Base-by-base conservation (phyloP, 495 filamentous ascomycete species). In the Aspergillus biplanus region DNA sequence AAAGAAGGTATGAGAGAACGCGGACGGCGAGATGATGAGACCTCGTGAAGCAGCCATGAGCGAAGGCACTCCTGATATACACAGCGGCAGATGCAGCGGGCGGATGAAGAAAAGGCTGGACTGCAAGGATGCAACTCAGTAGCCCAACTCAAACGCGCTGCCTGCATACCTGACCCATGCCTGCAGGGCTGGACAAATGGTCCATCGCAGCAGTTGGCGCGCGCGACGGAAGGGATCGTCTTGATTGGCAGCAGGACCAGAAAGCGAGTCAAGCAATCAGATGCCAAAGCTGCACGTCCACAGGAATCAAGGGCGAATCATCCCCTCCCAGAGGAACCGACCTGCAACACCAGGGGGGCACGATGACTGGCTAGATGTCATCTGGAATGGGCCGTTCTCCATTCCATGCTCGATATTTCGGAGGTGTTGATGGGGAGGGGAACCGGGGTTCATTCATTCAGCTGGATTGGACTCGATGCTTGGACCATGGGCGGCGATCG, bases 141-240 rank as follows among this genome's bases (percentile, higher is more conserved):
- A 44, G 31, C n/a, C 59, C 52, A 62, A 56, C 52, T 46, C 58
- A 65, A 60, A 63, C 65, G 65, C 62, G 55, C 39, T 35, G 47
- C 66, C 66, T 68, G 62, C 66, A 68, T 68, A 53, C 62, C 61
- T 52, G 57, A 33, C 56, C 53, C 61, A 52, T 42, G 48, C 53
- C 33, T 56, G 34, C 61, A 63, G 46, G 53, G 61, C 53, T 27
- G 47, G 47, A 31, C 47, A 21, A 44, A 50, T 50, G 47, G 47
- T n/a, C 47, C 37, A 42, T 56, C 52, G 61, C 57, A 56, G 59
- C 59, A 37, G 52, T 57, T 63, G 61, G 61, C 61, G 64, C 64
- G 64, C 64, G 64, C 64, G 64, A 65, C 46, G 33, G 52, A 21
- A 55, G 52, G 58, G 55, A 48, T 57, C 52, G 63, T 58, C 54